These are phyloP conservation scores for Castanea mollissima DNA, from an alignment of 306 rosid genomes.

Conservation along the genomic window DNA sequence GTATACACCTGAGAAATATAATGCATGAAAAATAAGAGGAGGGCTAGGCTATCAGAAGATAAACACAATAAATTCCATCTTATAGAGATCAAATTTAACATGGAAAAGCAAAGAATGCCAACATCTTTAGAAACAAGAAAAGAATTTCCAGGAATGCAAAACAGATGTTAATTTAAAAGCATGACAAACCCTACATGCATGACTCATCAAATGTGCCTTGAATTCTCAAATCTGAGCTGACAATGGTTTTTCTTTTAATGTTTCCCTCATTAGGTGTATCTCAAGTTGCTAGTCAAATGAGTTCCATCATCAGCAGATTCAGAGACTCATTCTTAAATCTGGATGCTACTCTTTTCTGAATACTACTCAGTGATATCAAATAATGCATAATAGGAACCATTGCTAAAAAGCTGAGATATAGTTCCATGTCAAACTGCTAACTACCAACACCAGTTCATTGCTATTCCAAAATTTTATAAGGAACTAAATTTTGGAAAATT, in stretches of 20 bases:
- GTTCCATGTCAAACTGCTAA: neutral
- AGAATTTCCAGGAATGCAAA: neutral
- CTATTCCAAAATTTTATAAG: neutral
- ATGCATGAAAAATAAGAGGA: neutral
- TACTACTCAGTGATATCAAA: neutral
- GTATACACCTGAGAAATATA: constrained; percentile 31
- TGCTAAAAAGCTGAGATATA: neutral
- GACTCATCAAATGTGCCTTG: neutral
- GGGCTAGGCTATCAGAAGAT: neutral
- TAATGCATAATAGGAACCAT: neutral
- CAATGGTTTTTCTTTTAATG: too few species aligned
- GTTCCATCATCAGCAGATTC: neutral
- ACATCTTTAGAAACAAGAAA: neutral
- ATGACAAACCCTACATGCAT: neutral
- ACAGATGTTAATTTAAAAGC: neutral
- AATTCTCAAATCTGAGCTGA: neutral
- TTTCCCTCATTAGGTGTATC: too few species aligned
- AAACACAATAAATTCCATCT: neutral
- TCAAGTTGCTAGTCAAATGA: neutral
- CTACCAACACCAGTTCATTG: neutral
- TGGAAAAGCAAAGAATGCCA: neutral
- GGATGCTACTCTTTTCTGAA: neutral
- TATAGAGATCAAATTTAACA: neutral
- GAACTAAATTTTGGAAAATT: neutral
- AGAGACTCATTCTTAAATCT: neutral